A percentile compares a stretch with the other conserved stretches of the same genome.
These are phyloP conservation scores for Takashimella tepidaria DNA, from an alignment of 1,284 basidiomycete species.

Conservation along the genomic window DNA sequence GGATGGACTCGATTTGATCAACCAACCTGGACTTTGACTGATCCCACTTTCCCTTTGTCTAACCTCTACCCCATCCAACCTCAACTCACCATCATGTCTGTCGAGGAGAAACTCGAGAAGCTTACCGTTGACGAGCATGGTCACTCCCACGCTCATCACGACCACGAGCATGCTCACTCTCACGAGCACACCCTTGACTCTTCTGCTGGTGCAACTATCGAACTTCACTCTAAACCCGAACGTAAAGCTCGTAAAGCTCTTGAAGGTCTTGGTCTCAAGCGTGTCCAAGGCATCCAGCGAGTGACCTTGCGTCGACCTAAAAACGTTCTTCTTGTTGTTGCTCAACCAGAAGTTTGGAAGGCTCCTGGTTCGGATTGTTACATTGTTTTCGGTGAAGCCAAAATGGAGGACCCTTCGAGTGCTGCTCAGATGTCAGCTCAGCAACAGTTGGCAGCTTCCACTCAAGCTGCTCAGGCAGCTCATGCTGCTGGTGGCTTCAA, in stretches of 20 bases:
- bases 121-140: slow-evolving; percentile 56
- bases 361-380: slow-evolving; percentile 95
- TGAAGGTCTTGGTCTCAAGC: slow-evolving; percentile 85
- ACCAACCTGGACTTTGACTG: too few relatives aligned
- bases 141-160: slow-evolving; percentile 53
- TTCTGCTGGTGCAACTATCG: slow-evolving; percentile 78
- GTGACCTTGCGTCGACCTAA: slow-evolving; percentile 92
- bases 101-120: slow-evolving; percentile 54
- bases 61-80: slow-evolving; percentile 46
- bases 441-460: slow-evolving; percentile 65
- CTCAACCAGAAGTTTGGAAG: slow-evolving; percentile 95
- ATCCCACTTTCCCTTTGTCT: background rate
- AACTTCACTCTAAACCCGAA: slow-evolving; percentile 86
- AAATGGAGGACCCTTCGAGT: slow-evolving; percentile 89
- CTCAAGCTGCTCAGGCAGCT: slow-evolving; percentile 45
- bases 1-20: too few relatives aligned
- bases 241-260: slow-evolving; percentile 80
- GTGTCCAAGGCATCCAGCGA: slow-evolving; percentile 85
- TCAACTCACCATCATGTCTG: slow-evolving; percentile 55
- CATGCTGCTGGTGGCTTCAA: slow-evolving; percentile 47
- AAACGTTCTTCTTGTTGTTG: slow-evolving; percentile 91
- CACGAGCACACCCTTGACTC: slow-evolving; percentile 65
- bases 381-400: slow-evolving; percentile 98
- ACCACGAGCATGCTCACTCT: slow-evolving; percentile 47
- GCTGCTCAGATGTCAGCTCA: slow-evolving; percentile 77